Evolutionary conservation across 2,329 filamentous ascomycete genomes (phyloP).

Genomic region (Aspergillus floridensis): DNA sequence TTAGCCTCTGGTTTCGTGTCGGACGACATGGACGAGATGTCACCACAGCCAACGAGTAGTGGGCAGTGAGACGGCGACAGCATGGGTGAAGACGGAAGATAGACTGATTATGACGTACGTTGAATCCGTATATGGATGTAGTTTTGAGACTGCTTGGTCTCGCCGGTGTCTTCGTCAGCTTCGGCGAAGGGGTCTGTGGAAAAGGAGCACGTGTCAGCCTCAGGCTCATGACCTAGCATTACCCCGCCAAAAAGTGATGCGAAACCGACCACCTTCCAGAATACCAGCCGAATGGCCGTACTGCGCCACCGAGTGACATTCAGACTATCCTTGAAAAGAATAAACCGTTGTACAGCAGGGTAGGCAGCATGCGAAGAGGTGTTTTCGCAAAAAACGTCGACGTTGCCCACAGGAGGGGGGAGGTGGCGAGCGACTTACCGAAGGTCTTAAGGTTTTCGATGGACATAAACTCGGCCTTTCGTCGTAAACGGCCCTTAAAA

Average conservation of each 20-base stretch:
- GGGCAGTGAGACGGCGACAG: not conserved
- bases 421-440: conserved; percentile 60
- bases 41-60: not conserved
- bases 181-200: conserved; percentile 97
- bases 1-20: conserved; percentile 18
- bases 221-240: conserved; percentile 28
- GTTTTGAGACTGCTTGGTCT: conserved; percentile 92
- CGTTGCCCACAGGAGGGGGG: conserved; percentile 16
- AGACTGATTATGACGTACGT: conserved; percentile 61
- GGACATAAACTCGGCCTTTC: conserved; percentile 90
- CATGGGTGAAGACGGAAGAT: conserved; percentile 1
- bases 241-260: conserved; percentile 35
- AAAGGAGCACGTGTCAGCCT: conserved; percentile 33
- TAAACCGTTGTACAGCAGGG: not conserved
- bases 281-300: not conserved
- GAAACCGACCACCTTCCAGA: conserved; percentile 7
- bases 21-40: not conserved
- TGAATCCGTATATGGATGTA: conserved; percentile 99
- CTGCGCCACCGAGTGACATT: not conserved
- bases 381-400: not conserved
- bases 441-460: conserved; percentile 98
- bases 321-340: not conserved
- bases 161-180: conserved; percentile 98
- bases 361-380: not conserved
- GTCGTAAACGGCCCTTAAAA: conserved; percentile 50